Evolutionary conservation across 495 filamentous ascomycete genomes (phyloP).

Genomic region (Podospora sp.): DNA sequence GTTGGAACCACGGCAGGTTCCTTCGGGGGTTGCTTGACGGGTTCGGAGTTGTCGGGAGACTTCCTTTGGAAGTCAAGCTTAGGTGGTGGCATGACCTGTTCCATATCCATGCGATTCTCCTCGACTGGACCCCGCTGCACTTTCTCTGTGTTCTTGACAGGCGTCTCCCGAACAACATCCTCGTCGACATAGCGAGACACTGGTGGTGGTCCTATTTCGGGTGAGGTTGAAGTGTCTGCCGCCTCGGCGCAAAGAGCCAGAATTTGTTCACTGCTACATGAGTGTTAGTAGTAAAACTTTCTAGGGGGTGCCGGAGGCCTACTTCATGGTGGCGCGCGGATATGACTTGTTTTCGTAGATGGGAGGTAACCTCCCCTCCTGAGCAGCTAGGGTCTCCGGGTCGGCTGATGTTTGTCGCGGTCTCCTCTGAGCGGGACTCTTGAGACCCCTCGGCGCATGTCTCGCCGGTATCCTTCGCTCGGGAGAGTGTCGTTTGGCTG

Average conservation of each 20-base stretch:
- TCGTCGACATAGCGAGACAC: slow-evolving; percentile 66
- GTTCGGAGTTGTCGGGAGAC: slow-evolving; percentile 24
- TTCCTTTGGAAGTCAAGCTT: slow-evolving; percentile 30
- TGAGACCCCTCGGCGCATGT: slow-evolving; percentile 34
- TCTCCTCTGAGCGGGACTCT: slow-evolving; percentile 47
- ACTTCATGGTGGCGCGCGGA: slow-evolving; percentile 76
- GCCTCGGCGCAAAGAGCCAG: slow-evolving; percentile 53
- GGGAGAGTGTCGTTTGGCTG: slow-evolving; percentile 42
- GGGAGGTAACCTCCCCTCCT: slow-evolving; percentile 72
- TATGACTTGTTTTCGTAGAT: slow-evolving; percentile 83
- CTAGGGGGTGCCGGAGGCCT: slow-evolving; percentile 31
- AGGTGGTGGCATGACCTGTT: slow-evolving; percentile 1
- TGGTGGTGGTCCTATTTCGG: slow-evolving; percentile 67
- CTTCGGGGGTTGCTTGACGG: slow-evolving; percentile 16
- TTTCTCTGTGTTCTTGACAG: slow-evolving; percentile 25
- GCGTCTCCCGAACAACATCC: slow-evolving; percentile 58
- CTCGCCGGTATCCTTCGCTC: slow-evolving; percentile 36
- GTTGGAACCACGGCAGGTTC: slow-evolving; percentile 13
- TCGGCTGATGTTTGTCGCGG: slow-evolving; percentile 54
- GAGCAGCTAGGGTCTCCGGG: slow-evolving; percentile 53
- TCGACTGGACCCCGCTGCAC: slow-evolving; percentile 29
- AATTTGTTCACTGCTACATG: slow-evolving; percentile 44
- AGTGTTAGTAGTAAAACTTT: slow-evolving; percentile 20
- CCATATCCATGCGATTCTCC: slow-evolving; percentile 13
- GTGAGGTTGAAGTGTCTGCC: slow-evolving; percentile 57